Base-by-base conservation (phyloP, 75 land plant species). In the Sequoiadendron giganteum region DNA sequence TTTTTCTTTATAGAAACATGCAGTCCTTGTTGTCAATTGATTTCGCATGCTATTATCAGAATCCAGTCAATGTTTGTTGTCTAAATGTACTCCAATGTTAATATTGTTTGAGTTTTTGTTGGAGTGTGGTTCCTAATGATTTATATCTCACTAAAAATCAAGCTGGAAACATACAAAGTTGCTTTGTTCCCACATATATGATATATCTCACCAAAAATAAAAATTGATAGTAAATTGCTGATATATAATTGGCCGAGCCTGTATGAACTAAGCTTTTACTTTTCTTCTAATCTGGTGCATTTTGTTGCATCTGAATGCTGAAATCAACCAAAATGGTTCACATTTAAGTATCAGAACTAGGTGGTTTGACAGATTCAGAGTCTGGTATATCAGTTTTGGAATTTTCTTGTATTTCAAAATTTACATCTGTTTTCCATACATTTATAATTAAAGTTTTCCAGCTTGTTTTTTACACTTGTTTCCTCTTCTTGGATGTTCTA, bases 1-100 rank as follows among this genome's bases (percentile, higher is more conserved):
- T 72, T 87, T 86, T 83, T 61, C 65, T 81, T 83, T 89, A 39
- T 15, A 47, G 32, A 82, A 47, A 19, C 7, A 39, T 79, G 82
- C 25, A 21, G 45, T 79, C 25, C 45, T 21, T 19, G 43, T 21
- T 1, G 21, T 42, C 8, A 79, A 38, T 19, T 19, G 21, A 79
- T 16, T 32, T 36, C 39, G 0, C 36, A 36, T 76, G 39, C 40
- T 34, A n/a, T 76, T 36, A 76, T 76, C 79, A 76, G 39, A 15
- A 61, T 76, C 39, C 39, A 36, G 2, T 36, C 39, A 34, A 79
- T 34, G 6, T 21, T 18, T 40, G 7, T 21, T 40, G 7, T 42
- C 28, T 79, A 42, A 79, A 79, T 40, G 40, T 38, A 79, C 15
- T 39, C 1, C 82, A 79, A 42, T 42, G 18, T 16, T 21, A 79